Evolutionary conservation across 1,139 yeast genomes (phyloP), one percentile per base, ranked within the genome.

Genomic region (Tardiomyces blankii): DNA sequence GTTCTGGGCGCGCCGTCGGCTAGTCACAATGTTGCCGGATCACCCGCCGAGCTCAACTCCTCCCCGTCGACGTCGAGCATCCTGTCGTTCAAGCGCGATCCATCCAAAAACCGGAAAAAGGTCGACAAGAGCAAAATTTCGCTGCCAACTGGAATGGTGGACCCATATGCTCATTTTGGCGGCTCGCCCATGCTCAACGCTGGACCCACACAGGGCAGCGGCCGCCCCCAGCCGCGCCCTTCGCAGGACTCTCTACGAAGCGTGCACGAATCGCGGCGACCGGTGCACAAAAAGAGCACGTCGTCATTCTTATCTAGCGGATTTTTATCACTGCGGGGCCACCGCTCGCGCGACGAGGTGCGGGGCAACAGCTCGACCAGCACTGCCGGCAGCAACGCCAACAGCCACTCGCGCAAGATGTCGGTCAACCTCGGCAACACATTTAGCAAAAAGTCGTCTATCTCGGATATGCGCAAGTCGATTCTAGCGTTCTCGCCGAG

Each of bases 81-180:
- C 44, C 39, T 56, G 40, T 49, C 60, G 4, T 57, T 49, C 48
- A 58, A 58, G 42, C 55, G 48, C 35, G 58, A 55, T 16, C 46
- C 48, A 19, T 30, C 48, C 18, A 53, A 51, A 13, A 47, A 43
- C 40, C 55, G 49, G 40, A 50, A 50, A 42, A 49, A 47, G 41
- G 49, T 59, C 19, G 43, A 51, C 41, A 58, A 59, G 44, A 46
- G 48, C 14, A 44, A 48, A 12, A 59, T 59, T 32, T 57, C 61
- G 4, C 49, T 48, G n/a, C 62, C 62, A 1, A 52, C 56, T 1
- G 48, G 49, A 3, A 23, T 51, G 18, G 54, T 53, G n/a, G 54
- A 58, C 39, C 51, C 54, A 12, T 52, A 50, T 14, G 56, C 52
- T 13, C 56, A 48, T 44, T 54, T 56, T 44, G 48, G 54, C 9